Evolutionary conservation across 805 yeast genomes (phyloP), one percentile per base, ranked within the genome.

Genomic region (Lachancea quebecensis): DNA sequence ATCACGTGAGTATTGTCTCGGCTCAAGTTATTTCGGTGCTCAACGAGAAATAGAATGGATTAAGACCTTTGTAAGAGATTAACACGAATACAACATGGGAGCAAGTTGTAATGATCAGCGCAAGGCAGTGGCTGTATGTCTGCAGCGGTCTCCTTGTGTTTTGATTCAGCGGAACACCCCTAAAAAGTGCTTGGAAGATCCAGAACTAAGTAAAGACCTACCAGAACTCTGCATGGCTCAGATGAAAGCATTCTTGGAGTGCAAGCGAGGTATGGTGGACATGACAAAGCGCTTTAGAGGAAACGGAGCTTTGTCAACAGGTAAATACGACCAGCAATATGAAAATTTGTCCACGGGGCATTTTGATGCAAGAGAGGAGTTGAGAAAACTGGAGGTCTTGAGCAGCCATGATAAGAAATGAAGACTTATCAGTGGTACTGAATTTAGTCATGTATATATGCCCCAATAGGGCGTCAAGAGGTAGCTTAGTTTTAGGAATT

Each of bases 101-200:
- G 82, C 81, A 38, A 89, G 96, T 73, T 91, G 99, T 65, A 83
- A 85, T 59, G 99, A 91, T 65, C 95, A 91, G 61, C 79, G 90
- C 58, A 88, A 79, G 56, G 96, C 95, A n/a, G 86, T 93, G 47
- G 98, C 98, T 9, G 81, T 91, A 16, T 91, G 99, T 63, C 74
- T 91, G 40, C 99, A 91, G 64, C 77, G 97, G 59, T 89, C 97
- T 4, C 98, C 98, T 12, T 91, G 99, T 65, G 99, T 91, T 41
- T 73, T 91, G 69, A 75, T 91, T 17, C 86, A 93, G 50, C 74
- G 99, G 52, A 75, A 93, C 65, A 86, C 86, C 1, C 98, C 98
- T 2, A 82, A 87, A 50, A 82, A 88, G 47, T 91, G 99, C 60
- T 65, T 90, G 16, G 83, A 85, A 33, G 73, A 90, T 50, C 95